Base-by-base conservation (phyloP, 257 asterid species). In the Nicotiana undulata region DNA sequence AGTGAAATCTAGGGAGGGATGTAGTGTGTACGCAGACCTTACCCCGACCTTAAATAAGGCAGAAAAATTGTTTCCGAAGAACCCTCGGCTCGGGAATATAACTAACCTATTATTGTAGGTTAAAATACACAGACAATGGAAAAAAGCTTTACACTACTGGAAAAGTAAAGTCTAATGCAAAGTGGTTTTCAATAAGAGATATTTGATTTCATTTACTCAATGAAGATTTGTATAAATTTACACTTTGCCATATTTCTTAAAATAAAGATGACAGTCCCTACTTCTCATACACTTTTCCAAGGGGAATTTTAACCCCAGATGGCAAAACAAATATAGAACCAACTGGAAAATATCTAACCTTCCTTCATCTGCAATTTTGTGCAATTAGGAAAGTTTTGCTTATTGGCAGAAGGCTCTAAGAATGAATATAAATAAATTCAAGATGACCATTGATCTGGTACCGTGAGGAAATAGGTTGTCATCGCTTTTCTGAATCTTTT, bases 401-500 rank as follows among this genome's bases (percentile, higher is more conserved):
- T 81, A 80, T 80, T 59, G 29, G 76, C 83, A 68, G 56, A 77
- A 83, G 77, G 78, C 78, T 55, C 79, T 46, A 66, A 64, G 65
- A 63, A 83, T 55, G 58, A 59, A 55, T 63, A 28, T 7, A 16
- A 16, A 67, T 31, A 37, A 75, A 58, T 18, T n/a, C 51, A 26
- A 80, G 32, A 44, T 12, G 95, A 84, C 97, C 94, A 96, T 22
- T 92, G 99, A 88, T 96, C 93, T 16, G 99, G 98, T 7, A 96
- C 97, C 12, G 98, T 91, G 18, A 91, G 97, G 83, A 96, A 96
- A 67, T 96, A 94, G 7, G 91, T 80, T 6, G 97, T 96, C 99
- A 94, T 96, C 1, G 98, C 98, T 81, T 96, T 96, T 78, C 99
- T 93, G 88, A 96, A 96, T 79, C 98, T 90, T 86, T 90, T 96